Evolutionary conservation across 2,329 filamentous ascomycete genomes (phyloP).

Genomic region (Akanthomyces uredinophilus): DNA sequence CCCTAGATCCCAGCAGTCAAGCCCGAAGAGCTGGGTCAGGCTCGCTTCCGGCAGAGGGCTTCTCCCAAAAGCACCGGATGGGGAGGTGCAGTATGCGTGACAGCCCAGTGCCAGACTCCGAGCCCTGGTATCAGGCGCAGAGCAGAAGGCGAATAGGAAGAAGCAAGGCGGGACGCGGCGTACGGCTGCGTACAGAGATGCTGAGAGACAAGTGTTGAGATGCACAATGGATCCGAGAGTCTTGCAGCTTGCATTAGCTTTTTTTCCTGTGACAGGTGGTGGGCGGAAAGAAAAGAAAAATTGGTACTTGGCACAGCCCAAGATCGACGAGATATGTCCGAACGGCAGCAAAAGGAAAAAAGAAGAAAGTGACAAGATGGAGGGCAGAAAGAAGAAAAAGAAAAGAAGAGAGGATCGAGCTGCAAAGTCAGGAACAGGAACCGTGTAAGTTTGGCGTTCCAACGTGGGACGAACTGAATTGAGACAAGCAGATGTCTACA

Average conservation of each 20-base stretch:
- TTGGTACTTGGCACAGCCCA: background rate
- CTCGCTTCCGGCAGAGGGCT: background rate
- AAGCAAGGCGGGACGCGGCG: background rate
- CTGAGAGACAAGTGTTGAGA: background rate
- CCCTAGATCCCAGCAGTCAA: background rate
- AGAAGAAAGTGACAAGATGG: background rate
- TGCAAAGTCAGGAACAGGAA: background rate
- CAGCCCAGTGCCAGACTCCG: background rate
- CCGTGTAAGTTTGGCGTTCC: background rate
- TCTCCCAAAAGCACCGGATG: background rate
- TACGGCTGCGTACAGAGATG: background rate
- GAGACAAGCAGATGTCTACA: background rate
- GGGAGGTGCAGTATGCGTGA: background rate
- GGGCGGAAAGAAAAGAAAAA: background rate
- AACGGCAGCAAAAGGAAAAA: background rate
- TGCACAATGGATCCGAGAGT: background rate
- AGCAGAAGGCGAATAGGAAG: background rate
- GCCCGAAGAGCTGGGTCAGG: slow-evolving; percentile 6
- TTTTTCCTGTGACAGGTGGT: background rate
- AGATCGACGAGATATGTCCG: background rate
- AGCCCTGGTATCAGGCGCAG: background rate
- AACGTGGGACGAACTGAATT: background rate
- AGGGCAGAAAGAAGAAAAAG: background rate
- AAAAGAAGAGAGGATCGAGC: background rate
- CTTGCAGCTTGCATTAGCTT: slow-evolving; percentile 6